These are phyloP conservation scores for Hyphopichia homilentoma DNA, from an alignment of 805 yeast genomes.

Conservation along the genomic window DNA sequence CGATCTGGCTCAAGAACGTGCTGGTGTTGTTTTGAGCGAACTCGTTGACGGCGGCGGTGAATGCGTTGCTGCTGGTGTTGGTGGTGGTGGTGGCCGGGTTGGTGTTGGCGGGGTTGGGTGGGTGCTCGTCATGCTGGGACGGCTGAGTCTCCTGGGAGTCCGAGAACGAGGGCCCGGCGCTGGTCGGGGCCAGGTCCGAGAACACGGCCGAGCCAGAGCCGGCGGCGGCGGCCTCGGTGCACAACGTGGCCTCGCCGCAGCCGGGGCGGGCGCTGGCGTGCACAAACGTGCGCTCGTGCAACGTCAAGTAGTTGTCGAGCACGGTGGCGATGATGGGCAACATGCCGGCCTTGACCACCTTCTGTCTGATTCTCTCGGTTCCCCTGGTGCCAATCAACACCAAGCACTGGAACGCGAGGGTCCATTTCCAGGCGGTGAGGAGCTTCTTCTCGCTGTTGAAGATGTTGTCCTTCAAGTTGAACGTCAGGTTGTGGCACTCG, in stretches of 20 bases:
- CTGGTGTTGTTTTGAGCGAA: constrained; percentile 1
- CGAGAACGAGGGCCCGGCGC: neutral
- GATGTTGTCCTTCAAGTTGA: constrained; percentile 24
- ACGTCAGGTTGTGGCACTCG: constrained; percentile 57
- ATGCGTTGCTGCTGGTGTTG: neutral
- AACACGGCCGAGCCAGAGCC: neutral
- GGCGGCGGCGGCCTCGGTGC: constrained; percentile 2
- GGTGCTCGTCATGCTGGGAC: no score
- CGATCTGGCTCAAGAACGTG: constrained; percentile 1
- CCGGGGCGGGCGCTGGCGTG: constrained; percentile 17
- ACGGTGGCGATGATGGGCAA: constrained; percentile 90
- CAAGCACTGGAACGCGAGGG: constrained; percentile 86
- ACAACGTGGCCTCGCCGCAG: neutral
- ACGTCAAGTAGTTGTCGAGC: constrained; percentile 72
- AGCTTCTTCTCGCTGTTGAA: constrained; percentile 41
- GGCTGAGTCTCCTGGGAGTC: neutral
- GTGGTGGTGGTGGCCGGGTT: neutral
- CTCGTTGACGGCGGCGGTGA: neutral
- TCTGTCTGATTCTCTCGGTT: constrained; percentile 75
- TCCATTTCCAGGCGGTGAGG: constrained; percentile 96
- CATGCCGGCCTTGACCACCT: constrained; percentile 88
- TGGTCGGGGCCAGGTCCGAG: neutral
- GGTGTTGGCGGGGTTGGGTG: neutral
- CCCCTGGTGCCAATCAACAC: constrained; percentile 93
- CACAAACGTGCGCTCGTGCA: constrained; percentile 37